A percentile compares a stretch with the other conserved stretches of the same genome.
Evolutionary conservation across 2,329 filamentous ascomycete species (phyloP).

Genomic region (Colletotrichum destructivum): DNA sequence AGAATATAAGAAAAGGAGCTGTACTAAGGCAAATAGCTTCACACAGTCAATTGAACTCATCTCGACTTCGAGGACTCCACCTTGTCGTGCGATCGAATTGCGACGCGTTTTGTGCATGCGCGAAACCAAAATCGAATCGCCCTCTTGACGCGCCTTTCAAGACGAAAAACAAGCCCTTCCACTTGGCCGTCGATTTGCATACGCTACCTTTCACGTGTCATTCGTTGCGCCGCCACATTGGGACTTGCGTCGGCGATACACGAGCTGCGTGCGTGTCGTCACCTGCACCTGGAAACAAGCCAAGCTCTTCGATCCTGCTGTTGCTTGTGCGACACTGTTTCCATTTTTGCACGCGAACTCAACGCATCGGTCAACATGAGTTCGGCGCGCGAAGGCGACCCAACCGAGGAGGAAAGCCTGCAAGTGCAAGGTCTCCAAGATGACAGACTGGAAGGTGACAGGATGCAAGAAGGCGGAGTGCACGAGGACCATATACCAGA

Average conservation of each 20-base stretch:
- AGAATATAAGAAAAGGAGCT: neutral
- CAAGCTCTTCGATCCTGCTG: neutral
- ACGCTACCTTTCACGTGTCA: neutral
- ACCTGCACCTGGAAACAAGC: neutral
- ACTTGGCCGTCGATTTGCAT: neutral
- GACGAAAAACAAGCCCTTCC: neutral
- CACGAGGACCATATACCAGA: constrained; percentile 3
- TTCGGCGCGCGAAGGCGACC: constrained; percentile 31
- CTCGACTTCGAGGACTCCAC: constrained; percentile 27
- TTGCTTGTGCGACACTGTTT: neutral
- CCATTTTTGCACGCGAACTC: too few relatives aligned
- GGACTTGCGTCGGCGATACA: neutral
- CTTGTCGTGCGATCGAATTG: constrained; percentile 23
- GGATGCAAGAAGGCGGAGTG: constrained; percentile 2
- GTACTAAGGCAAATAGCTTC: constrained; percentile 34
- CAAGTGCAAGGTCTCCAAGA: constrained; percentile 23
- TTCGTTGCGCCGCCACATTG: neutral
- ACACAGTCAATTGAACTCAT: constrained; percentile 29
- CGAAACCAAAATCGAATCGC: constrained; percentile 17
- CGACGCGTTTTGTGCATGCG: constrained; percentile 36
- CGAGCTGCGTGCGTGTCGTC: neutral
- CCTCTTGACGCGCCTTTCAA: neutral
- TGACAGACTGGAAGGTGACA: constrained; percentile 11
- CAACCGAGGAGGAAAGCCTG: constrained; percentile 33
- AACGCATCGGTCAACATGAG: constrained; percentile 17